Percentiles rank a stretch among this genome's conserved stretches.
phyloP scores from a whole-genome alignment of 2,329 filamentous ascomycete genomes.

The Ophiostoma sp. region DNA sequence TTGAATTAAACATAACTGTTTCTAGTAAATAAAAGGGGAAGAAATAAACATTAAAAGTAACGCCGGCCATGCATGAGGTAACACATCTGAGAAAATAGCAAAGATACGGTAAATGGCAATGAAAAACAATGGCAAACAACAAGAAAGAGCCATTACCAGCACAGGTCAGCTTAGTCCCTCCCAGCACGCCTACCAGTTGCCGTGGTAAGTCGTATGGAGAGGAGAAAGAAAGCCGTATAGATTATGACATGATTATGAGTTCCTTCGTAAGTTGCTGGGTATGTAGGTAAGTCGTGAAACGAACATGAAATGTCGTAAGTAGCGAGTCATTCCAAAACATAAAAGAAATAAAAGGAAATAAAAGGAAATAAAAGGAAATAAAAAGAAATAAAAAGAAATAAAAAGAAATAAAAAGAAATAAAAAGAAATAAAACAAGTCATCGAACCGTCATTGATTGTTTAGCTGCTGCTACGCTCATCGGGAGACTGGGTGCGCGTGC shows the following conservation, averaged over 20 bases:
- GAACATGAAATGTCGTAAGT: background rate
- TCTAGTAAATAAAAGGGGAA: background rate
- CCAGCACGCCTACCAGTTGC: background rate
- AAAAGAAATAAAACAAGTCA: background rate
- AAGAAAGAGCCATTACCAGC: background rate
- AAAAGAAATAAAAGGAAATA: background rate
- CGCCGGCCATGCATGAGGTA: constrained; percentile 9
- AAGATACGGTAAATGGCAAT: background rate
- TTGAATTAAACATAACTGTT: background rate
- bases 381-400: no score
- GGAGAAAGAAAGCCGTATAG: background rate
- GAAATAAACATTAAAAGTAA: background rate
- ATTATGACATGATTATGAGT: background rate
- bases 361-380: no score
- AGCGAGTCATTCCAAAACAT: background rate
- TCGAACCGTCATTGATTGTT: background rate
- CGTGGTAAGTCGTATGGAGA: background rate
- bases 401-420: no score
- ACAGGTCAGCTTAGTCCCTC: background rate
- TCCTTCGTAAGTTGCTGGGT: background rate
- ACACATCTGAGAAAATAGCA: background rate
- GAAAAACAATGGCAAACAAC: background rate
- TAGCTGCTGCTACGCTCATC: constrained; percentile 12
- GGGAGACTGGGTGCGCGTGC: constrained; percentile 41
- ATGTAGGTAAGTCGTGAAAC: background rate